Evolutionary conservation across 495 filamentous ascomycete species (phyloP).

Genomic region (Penicillium bialowiezense): DNA sequence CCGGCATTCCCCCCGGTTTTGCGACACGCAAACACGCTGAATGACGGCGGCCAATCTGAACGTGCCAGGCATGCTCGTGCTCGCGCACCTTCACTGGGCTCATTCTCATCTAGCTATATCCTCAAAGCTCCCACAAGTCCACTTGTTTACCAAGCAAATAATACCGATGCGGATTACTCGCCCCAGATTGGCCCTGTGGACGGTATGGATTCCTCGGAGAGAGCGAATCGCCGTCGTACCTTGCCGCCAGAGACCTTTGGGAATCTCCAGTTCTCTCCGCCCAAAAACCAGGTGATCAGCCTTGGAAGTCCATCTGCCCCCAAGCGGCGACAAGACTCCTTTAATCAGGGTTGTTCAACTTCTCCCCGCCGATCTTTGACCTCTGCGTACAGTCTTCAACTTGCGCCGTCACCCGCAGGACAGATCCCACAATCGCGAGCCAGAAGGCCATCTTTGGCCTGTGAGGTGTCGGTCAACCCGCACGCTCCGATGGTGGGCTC

Average conservation of each 20-base stretch:
- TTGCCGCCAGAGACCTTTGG: constrained; percentile 56
- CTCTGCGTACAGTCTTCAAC: constrained; percentile 56
- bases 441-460: constrained; percentile 69
- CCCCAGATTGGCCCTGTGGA: constrained; percentile 32
- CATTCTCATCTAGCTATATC: constrained; percentile 78
- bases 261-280: constrained; percentile 37
- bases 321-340: constrained; percentile 47
- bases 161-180: constrained; percentile 74
- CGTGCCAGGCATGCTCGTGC: constrained; percentile 24
- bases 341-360: constrained; percentile 61
- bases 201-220: constrained; percentile 37
- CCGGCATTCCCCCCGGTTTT: constrained; percentile 19
- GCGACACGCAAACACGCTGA: constrained; percentile 12
- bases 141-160: constrained; percentile 84
- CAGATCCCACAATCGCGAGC: constrained; percentile 57
- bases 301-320: constrained; percentile 20
- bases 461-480: constrained; percentile 72
- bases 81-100: constrained; percentile 65
- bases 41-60: constrained; percentile 15
- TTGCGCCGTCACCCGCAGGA: constrained; percentile 48
- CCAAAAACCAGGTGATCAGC: constrained; percentile 14
- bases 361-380: constrained; percentile 71
- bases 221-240: constrained; percentile 55
- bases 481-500: constrained; percentile 96
- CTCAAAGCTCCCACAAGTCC: constrained; percentile 90